Evolutionary conservation across 257 asterid species (phyloP).

Genomic region (Plantago elongata): DNA sequence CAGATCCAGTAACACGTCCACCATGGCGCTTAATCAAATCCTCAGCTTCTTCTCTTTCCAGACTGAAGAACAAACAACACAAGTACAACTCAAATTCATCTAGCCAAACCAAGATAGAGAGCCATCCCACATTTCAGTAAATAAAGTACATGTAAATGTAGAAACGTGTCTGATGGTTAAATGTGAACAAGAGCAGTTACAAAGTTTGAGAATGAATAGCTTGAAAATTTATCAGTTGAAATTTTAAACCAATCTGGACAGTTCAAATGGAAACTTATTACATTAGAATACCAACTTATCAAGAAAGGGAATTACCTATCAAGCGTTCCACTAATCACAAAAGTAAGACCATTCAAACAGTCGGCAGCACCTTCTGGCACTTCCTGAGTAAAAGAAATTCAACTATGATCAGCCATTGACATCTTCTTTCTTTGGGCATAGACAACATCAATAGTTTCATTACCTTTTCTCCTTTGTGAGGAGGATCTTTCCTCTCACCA

Average conservation of each 20-base stretch:
- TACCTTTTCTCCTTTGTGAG: constrained; percentile 99
- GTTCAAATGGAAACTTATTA: background rate
- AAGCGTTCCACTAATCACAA: constrained; percentile 97
- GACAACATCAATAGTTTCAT: constrained; percentile 17
- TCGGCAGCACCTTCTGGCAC: constrained; percentile 89
- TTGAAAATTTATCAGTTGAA: constrained; percentile 1
- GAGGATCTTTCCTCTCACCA: constrained; percentile 99
- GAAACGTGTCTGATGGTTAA: background rate
- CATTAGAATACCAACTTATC: constrained; percentile 12
- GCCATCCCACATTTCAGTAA: constrained; percentile 8
- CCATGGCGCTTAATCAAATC: constrained; percentile 93
- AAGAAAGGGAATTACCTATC: constrained; percentile 60
- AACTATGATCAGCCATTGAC: constrained; percentile 19
- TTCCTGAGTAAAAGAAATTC: constrained; percentile 54
- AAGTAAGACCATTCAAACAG: constrained; percentile 88
- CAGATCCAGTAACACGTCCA: constrained; percentile 97
- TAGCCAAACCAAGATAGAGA: constrained; percentile 3
- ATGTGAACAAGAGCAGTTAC: constrained; percentile 2
- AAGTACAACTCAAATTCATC: constrained; percentile 5
- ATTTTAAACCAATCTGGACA: background rate
- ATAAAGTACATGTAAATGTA: background rate
- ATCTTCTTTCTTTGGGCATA: background rate
- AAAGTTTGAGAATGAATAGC: constrained; percentile 8
- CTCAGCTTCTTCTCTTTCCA: constrained; percentile 99
- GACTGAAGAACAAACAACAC: constrained; percentile 43